Conservation (phyloP, 257 asterid genomes). For the Nicotiana knightiana region DNA sequence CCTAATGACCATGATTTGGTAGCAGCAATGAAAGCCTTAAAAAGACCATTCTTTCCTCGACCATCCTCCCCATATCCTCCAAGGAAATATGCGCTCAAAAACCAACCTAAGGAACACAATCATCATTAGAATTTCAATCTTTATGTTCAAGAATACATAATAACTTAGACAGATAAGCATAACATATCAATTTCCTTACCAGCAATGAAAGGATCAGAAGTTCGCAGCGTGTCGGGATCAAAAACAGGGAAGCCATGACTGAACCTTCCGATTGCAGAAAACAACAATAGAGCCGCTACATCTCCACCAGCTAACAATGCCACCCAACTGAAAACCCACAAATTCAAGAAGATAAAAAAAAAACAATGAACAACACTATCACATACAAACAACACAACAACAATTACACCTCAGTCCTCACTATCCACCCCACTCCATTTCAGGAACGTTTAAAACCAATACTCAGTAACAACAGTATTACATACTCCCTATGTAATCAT, state of each 20-base stretch:
- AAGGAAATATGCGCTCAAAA: slow-evolving; percentile 86
- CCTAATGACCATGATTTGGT: slow-evolving; percentile 85
- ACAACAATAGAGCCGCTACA: slow-evolving; percentile 64
- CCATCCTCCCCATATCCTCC: slow-evolving; percentile 92
- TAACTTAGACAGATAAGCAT: neutral
- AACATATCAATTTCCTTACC: slow-evolving; percentile 29
- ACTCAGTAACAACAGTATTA: neutral
- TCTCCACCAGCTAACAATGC: slow-evolving; percentile 84
- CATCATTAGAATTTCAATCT: neutral
- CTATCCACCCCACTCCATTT: neutral
- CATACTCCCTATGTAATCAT: too few species aligned
- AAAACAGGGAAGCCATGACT: slow-evolving; percentile 76
- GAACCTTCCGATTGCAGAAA: slow-evolving; percentile 84
- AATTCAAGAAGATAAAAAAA: neutral
- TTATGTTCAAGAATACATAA: neutral
- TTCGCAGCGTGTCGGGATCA: slow-evolving; percentile 61
- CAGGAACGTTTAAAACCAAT: neutral
- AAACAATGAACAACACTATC: neutral
- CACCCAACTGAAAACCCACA: slow-evolving; percentile 45
- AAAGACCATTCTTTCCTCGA: slow-evolving; percentile 64
- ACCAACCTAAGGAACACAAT: slow-evolving; percentile 60
- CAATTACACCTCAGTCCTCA: neutral
- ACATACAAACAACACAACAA: neutral
- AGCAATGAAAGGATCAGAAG: slow-evolving; percentile 87
- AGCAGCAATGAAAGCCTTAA: slow-evolving; percentile 61